Evolutionary conservation across 331 rosid genomes (phyloP).

Genomic region (Quercus lobata): DNA sequence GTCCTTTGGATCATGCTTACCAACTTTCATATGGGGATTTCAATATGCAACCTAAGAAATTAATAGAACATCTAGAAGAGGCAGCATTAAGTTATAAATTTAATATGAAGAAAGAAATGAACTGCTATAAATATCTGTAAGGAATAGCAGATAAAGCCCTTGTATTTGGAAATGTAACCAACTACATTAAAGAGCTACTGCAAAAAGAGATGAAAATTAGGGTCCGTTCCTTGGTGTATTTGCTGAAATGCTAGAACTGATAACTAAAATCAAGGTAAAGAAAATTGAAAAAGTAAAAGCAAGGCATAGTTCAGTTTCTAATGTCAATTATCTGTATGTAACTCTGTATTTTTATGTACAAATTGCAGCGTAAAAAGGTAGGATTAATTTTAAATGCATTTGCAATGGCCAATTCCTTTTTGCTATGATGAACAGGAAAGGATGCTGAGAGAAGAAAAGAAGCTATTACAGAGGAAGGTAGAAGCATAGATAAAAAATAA

Average conservation of each 20-base stretch:
- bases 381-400: neutral
- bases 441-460: conserved; percentile 7
- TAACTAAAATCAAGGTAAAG: neutral
- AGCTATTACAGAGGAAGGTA: conserved; percentile 10
- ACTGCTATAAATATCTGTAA: neutral
- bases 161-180: neutral
- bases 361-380: neutral
- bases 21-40: neutral
- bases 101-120: neutral
- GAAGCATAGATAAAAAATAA: neutral
- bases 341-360: neutral
- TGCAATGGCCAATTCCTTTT: neutral
- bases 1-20: neutral
- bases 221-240: neutral
- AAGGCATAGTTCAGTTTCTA: neutral
- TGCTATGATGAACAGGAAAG: neutral
- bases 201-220: neutral
- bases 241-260: neutral
- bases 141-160: neutral
- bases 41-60: neutral
- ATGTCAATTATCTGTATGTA: neutral
- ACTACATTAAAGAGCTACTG: neutral
- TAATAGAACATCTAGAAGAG: neutral
- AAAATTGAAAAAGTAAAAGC: neutral
- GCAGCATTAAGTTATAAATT: neutral